Conservation (phyloP, 345 rosid species). For the Gossypium mustelinum region DNA sequence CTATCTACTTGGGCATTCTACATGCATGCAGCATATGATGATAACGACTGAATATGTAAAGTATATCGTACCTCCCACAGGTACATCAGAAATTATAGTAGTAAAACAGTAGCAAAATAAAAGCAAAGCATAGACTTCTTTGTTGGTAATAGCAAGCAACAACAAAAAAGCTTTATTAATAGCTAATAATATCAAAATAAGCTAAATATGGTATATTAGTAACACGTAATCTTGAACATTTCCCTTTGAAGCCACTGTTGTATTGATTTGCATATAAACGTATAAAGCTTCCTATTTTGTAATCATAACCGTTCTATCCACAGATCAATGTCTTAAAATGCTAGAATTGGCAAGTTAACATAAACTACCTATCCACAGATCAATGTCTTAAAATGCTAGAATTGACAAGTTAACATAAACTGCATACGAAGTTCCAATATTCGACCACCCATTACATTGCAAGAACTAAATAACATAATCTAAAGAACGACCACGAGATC, state of each 20-base stretch:
- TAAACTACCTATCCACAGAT: not conserved
- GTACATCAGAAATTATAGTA: not conserved
- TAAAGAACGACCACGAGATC: not conserved
- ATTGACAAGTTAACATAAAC: not conserved
- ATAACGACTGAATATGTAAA: not conserved
- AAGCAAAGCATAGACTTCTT: not conserved
- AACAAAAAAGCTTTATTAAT: not conserved
- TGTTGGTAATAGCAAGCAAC: not conserved
- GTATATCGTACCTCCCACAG: not conserved
- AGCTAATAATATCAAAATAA: not conserved
- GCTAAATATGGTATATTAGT: not conserved
- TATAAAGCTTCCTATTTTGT: not conserved
- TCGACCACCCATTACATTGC: not conserved
- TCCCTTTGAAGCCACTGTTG: not conserved
- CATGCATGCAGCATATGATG: not conserved
- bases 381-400: not conserved
- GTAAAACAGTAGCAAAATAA: not conserved
- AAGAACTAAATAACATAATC: not conserved
- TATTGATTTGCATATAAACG: not conserved
- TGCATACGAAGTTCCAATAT: not conserved
- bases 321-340: not conserved
- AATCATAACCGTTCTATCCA: not conserved
- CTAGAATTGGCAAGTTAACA: not conserved
- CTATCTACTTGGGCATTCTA: not conserved
- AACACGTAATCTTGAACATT: not conserved